phyloP scores from a whole-genome alignment of 2,329 filamentous ascomycete species.

The Alternaria incomplexa region DNA sequence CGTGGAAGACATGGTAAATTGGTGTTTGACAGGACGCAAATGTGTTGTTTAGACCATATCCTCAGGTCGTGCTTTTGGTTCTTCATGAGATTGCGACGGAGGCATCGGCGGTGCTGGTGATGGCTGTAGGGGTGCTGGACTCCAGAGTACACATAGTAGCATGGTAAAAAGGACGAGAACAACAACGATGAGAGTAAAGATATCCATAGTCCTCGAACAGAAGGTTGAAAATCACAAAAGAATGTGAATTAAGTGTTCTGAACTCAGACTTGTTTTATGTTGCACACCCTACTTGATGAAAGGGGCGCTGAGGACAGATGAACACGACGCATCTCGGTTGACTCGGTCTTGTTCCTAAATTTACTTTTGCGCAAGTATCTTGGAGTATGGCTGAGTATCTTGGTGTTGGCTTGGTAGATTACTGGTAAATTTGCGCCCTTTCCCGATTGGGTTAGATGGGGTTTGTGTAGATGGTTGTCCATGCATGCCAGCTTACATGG shows the following conservation, averaged over 20 bases:
- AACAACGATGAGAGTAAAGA: fast-evolving
- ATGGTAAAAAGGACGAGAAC: neutral
- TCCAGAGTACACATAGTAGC: neutral
- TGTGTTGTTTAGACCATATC: neutral
- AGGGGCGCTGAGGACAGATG: neutral
- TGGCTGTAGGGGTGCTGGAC: neutral
- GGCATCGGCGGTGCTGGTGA: neutral
- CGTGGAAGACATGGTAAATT: neutral
- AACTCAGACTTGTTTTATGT: neutral
- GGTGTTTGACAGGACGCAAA: fast-evolving
- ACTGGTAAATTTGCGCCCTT: neutral
- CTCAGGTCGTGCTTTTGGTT: neutral
- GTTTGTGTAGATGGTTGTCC: neutral
- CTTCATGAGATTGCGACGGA: neutral
- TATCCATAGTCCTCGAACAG: neutral
- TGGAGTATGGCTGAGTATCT: neutral
- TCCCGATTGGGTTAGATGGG: neutral
- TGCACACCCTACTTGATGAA: neutral
- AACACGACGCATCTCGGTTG: neutral
- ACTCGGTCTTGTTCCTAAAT: neutral
- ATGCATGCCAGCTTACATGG: neutral
- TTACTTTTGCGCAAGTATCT: neutral
- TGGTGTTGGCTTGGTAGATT: neutral
- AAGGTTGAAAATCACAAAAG: too few species aligned
- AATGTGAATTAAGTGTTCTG: neutral